Evolutionary conservation across 2,329 filamentous ascomycete species (phyloP), one percentile per base, ranked within the genome.

Genomic region (Sclerotiophoma versabilis): DNA sequence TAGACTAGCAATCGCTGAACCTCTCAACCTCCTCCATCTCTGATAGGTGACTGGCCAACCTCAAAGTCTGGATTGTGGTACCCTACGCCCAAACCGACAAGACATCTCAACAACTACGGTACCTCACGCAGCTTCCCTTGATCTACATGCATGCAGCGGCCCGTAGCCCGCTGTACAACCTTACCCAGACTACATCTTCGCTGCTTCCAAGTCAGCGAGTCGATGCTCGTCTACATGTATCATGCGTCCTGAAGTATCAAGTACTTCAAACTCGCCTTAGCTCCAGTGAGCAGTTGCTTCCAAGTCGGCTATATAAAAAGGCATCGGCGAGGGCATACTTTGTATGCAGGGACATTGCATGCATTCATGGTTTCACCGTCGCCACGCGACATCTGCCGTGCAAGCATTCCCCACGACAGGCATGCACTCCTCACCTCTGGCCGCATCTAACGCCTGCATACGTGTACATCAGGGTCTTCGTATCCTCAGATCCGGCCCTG

Each of bases 121-220:
- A 22, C 12, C 36, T 20, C 10, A n/a, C 25, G 23, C 39, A 19
- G 14, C 11, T 42, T 42, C 43, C 27, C 41, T 39, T 49, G 51
- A 54, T 54, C 51, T 36, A 33, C 49, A 38, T 54, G 51, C 51
- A 54, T 49, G 51, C 51, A 49, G 26, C 51, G 51, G 51, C 51
- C 51, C 51, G 51, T 20, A n/a, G 29, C 33, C 29, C 33, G 45
- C 36, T 17, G 39, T 34, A 20, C 10, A 45, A 54, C 33, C 51
- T 54, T 45, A 49, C 20, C 3, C 5, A 23, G 20, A 44, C 46
- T 22, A 39, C 33, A 26, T 2, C 2, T 15, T n/a, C 23, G 34
- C 34, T 17, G 15, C 6, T 8, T 20, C 17, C 14, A n/a, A n/a
- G n/a, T n/a, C n/a, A n/a, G n/a, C n/a, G n/a, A n/a, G n/a, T n/a